These are phyloP conservation scores for Yamadazyma dendronema DNA, from an alignment of 1,139 yeast species.

Conservation along the genomic window DNA sequence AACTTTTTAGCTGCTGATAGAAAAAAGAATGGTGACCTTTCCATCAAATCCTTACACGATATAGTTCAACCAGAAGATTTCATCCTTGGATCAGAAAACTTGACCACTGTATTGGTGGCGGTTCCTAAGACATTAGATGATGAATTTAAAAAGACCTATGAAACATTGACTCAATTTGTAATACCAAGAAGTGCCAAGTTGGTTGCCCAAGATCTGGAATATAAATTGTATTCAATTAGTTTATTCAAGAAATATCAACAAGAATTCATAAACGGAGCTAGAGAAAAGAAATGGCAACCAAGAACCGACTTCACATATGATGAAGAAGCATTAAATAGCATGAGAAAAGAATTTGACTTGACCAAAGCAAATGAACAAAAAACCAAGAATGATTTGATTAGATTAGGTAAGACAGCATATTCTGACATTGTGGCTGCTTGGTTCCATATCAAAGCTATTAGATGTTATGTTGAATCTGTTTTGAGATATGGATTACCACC, in stretches of 20 bases:
- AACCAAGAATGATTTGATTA: constrained; percentile 72
- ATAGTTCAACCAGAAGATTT: constrained; percentile 83
- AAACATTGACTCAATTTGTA: constrained; percentile 73
- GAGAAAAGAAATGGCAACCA: constrained; percentile 90
- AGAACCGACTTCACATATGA: constrained; percentile 85
- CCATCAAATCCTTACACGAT: constrained; percentile 87
- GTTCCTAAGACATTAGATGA: constrained; percentile 68
- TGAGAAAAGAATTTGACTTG: constrained; percentile 74
- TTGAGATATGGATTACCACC: constrained; percentile 97
- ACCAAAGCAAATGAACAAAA: constrained; percentile 74
- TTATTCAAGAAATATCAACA: constrained; percentile 76
- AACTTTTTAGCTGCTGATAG: constrained; percentile 86
- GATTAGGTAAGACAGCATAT: constrained; percentile 85
- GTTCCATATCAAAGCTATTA: constrained; percentile 77
- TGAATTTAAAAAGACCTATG: constrained; percentile 69
- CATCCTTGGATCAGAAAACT: constrained; percentile 80
- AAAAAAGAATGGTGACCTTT: constrained; percentile 88
- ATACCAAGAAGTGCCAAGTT: constrained; percentile 85
- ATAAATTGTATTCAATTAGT: constrained; percentile 70
- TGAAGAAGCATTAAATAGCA: constrained; percentile 67
- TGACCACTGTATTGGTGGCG: constrained; percentile 79
- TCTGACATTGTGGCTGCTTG: constrained; percentile 80
- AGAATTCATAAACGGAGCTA: constrained; percentile 65
- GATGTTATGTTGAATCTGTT: constrained; percentile 62
- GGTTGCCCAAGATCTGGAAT: constrained; percentile 74